Evolutionary conservation across 2,329 filamentous ascomycete species (phyloP).

Genomic region (Aureobasidium melanogenum): DNA sequence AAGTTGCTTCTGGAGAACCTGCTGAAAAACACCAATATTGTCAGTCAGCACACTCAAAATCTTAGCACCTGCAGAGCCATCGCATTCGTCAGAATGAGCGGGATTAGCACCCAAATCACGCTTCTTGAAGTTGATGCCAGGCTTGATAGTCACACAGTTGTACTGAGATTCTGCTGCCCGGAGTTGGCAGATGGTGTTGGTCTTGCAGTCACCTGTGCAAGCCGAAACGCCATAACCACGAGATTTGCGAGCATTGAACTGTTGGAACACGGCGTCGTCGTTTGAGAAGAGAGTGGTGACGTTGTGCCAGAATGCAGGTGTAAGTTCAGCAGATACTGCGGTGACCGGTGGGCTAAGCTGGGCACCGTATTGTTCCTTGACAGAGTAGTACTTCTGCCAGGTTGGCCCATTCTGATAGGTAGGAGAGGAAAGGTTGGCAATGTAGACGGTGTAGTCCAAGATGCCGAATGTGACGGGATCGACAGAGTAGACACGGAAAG

Average conservation of each 20-base stretch:
- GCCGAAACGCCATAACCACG: constrained; percentile 36
- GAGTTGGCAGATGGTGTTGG: constrained; percentile 43
- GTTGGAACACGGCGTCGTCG: constrained; percentile 36
- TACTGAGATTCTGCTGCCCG: constrained; percentile 45
- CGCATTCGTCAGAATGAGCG: not conserved
- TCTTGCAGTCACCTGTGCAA: constrained; percentile 38
- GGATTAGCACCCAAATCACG: not conserved
- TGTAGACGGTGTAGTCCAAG: constrained; percentile 46
- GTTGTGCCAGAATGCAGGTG: constrained; percentile 51
- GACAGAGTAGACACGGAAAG: constrained; percentile 51
- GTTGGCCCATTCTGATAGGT: constrained; percentile 39
- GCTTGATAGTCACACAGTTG: constrained; percentile 32
- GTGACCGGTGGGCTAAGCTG: constrained; percentile 35
- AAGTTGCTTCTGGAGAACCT: not conserved
- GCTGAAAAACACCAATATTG: not conserved
- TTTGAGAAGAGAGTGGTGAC: constrained; percentile 42
- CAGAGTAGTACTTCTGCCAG: constrained; percentile 51
- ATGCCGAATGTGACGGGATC: constrained; percentile 50
- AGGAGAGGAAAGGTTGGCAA: constrained; percentile 42
- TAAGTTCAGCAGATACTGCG: constrained; percentile 37
- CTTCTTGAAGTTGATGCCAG: constrained; percentile 10
- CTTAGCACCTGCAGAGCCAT: constrained; percentile 2
- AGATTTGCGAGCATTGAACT: constrained; percentile 40
- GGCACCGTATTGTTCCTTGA: constrained; percentile 45
- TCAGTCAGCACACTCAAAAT: not conserved